phyloP scores from a whole-genome alignment of 768 basidiomycete species.

The Lactifluus piperatus region DNA sequence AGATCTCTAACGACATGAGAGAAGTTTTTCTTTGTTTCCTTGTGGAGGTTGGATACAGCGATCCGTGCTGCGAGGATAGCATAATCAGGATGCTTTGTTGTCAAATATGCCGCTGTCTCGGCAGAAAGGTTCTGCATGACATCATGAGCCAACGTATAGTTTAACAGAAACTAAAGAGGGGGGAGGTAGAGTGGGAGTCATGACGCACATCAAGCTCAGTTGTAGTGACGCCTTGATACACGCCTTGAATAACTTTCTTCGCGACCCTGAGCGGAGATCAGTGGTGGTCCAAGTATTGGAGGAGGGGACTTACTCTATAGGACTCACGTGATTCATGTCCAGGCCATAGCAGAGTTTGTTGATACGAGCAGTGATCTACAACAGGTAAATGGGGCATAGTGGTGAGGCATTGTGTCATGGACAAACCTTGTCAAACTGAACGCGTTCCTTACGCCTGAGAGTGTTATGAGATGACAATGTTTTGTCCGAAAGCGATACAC shows the following conservation, averaged over 20 bases:
- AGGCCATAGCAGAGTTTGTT: slow-evolving; percentile 94
- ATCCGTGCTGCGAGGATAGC: slow-evolving; percentile 98
- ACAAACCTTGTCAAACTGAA: slow-evolving; percentile 86
- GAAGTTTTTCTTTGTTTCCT: slow-evolving; percentile 98
- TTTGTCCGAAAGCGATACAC: slow-evolving; percentile 23
- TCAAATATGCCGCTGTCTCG: slow-evolving; percentile 95
- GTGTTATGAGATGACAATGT: slow-evolving; percentile 13
- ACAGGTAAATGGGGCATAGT: background rate
- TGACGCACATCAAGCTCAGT: slow-evolving; percentile 86
- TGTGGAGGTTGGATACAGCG: slow-evolving; percentile 97
- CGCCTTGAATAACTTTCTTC: slow-evolving; percentile 88
- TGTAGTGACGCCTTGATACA: slow-evolving; percentile 94
- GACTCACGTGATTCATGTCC: slow-evolving; percentile 84
- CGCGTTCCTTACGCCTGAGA: slow-evolving; percentile 75
- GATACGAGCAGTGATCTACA: slow-evolving; percentile 77
- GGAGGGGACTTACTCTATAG: slow-evolving; percentile 63
- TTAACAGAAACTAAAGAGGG: too few species aligned
- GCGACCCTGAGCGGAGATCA: slow-evolving; percentile 46
- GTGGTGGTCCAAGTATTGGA: background rate
- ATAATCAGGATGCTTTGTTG: slow-evolving; percentile 96
- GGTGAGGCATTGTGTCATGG: slow-evolving; percentile 2
- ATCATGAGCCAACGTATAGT: background rate
- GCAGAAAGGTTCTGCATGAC: slow-evolving; percentile 77
- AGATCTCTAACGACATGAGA: slow-evolving; percentile 87
- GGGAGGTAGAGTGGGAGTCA: background rate